phyloP scores from a whole-genome alignment of 306 rosid species.

The Herpetospermum pedunculosum region DNA sequence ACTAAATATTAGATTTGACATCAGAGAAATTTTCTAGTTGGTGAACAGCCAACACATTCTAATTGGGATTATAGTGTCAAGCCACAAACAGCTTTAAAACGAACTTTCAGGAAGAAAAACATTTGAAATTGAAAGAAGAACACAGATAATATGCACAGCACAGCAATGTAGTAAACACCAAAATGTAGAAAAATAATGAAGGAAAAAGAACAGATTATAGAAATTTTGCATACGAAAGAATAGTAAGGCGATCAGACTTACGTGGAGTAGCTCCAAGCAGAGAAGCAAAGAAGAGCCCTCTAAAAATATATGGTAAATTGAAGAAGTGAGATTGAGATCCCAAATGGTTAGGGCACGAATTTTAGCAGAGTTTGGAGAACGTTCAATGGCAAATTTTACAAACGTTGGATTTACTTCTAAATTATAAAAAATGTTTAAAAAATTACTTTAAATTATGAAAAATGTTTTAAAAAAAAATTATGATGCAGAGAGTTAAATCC shows the following conservation, averaged over 20 bases:
- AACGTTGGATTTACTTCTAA: too few relatives aligned
- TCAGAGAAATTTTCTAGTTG: background rate
- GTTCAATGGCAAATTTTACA: background rate
- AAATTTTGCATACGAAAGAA: background rate
- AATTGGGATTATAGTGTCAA: background rate
- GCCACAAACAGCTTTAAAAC: background rate
- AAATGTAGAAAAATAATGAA: background rate
- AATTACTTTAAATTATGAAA: too few relatives aligned
- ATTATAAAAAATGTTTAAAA: too few relatives aligned
- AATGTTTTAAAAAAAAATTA: too few relatives aligned
- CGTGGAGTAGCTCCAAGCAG: background rate
- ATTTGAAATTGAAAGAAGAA: background rate
- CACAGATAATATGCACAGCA: background rate
- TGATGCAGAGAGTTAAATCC: too few relatives aligned
- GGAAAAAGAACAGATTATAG: background rate
- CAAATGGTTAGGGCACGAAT: background rate
- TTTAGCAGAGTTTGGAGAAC: background rate
- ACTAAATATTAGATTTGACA: background rate
- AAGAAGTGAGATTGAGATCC: background rate
- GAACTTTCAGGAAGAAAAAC: background rate
- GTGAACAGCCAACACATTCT: background rate
- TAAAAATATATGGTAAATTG: background rate
- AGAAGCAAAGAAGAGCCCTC: background rate
- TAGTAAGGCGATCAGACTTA: background rate
- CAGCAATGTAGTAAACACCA: background rate